These are phyloP conservation scores for Colletotrichum costaricense DNA, from an alignment of 2,329 filamentous ascomycete genomes.

Conservation along the genomic window DNA sequence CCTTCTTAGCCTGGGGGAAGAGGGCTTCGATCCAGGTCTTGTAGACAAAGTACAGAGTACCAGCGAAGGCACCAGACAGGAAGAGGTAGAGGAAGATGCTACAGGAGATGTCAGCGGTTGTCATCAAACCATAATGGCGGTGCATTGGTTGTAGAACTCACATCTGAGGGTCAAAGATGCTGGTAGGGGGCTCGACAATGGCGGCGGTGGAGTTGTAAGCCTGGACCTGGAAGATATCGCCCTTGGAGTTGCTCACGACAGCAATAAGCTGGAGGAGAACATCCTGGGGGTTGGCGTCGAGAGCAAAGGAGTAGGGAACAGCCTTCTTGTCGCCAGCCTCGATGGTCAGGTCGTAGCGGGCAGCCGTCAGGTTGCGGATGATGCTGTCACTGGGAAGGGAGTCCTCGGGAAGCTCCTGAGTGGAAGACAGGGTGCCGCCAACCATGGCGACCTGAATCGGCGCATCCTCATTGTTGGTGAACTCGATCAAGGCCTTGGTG, in stretches of 20 bases:
- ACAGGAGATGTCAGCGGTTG: constrained; percentile 54
- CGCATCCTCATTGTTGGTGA: constrained; percentile 84
- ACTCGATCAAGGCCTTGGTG: constrained; percentile 83
- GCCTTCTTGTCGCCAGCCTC: constrained; percentile 80
- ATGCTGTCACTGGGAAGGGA: constrained; percentile 64
- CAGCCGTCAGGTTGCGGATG: constrained; percentile 85
- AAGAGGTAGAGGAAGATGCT: constrained; percentile 99
- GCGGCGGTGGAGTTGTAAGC: constrained; percentile 86
- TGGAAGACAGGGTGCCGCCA: constrained; percentile 77
- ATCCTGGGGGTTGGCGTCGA: constrained; percentile 94
- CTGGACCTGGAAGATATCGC: constrained; percentile 78
- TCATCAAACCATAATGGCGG: constrained; percentile 44
- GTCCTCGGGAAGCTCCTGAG: constrained; percentile 61
- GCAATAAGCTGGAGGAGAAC: constrained; percentile 82
- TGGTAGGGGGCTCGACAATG: constrained; percentile 90
- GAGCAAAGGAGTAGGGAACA: constrained; percentile 85
- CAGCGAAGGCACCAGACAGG: constrained; percentile 81
- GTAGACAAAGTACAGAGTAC: constrained; percentile 95
- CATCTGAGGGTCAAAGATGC: constrained; percentile 96
- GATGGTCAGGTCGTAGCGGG: constrained; percentile 79
- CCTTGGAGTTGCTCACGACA: constrained; percentile 75
- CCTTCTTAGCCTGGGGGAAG: constrained; percentile 88
- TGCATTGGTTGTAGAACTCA: constrained; percentile 58
- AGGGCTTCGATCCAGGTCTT: constrained; percentile 97
- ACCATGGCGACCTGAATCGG: constrained; percentile 82